Percentiles rank a stretch among this genome's conserved stretches.
Evolutionary conservation across 1,139 yeast genomes (phyloP).

Genomic region (Taiozyma sp.): DNA sequence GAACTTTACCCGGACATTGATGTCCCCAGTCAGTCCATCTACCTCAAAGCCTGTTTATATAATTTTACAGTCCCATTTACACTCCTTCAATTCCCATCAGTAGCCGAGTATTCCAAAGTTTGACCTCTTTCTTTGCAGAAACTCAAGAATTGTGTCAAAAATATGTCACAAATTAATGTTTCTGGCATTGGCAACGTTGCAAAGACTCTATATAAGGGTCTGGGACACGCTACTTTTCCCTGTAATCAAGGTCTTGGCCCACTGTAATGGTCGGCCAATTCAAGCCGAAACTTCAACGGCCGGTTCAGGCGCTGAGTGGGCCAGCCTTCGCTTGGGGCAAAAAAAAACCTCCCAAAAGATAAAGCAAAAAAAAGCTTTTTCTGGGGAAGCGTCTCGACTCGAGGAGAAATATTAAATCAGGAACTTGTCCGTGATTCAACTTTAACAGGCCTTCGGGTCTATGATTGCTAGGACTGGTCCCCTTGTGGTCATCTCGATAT

Average conservation of each 20-base stretch:
- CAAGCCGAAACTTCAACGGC: neutral
- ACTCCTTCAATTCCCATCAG: neutral
- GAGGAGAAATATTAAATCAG: neutral
- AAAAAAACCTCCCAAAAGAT: neutral
- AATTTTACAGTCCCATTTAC: too few relatives aligned
- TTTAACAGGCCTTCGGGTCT: too few relatives aligned
- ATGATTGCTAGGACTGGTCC: neutral
- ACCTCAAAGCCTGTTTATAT: too few relatives aligned
- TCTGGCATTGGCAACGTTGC: neutral
- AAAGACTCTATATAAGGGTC: neutral
- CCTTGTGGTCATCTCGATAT: neutral
- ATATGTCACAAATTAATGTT: neutral
- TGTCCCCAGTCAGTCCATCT: too few relatives aligned
- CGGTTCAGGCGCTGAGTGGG: neutral
- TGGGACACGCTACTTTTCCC: neutral
- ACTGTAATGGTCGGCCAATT: neutral
- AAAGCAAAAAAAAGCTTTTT: neutral
- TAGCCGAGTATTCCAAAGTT: neutral
- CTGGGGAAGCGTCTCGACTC: neutral
- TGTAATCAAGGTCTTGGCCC: neutral
- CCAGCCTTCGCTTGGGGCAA: neutral
- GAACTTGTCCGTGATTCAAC: neutral
- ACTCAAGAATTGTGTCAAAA: neutral
- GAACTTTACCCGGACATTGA: too few relatives aligned
- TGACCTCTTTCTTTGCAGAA: neutral